These are phyloP conservation scores for Auricularia sp. DNA, from an alignment of 768 basidiomycete species.

Conservation along the genomic window DNA sequence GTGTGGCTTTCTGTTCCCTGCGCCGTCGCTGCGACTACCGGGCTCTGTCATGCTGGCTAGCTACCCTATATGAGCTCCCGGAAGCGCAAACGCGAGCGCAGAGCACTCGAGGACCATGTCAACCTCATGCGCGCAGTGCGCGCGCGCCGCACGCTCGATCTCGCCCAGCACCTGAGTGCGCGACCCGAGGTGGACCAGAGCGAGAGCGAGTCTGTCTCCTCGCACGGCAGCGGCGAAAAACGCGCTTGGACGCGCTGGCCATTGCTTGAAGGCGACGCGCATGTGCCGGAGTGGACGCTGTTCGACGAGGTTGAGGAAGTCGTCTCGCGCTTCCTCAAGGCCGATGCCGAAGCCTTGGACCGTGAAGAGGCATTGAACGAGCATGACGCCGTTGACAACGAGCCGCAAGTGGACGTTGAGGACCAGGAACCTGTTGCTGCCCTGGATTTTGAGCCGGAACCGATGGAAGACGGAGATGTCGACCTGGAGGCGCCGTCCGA, in stretches of 20 bases:
- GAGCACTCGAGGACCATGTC: not conserved
- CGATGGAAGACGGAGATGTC: constrained; percentile 16
- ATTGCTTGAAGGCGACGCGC: constrained; percentile 47
- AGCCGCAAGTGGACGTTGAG: not conserved
- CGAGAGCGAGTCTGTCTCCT: not conserved
- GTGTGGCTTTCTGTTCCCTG: no score
- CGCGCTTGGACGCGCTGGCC: constrained; percentile 66
- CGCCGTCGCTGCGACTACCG: no score
- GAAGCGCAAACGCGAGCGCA: not conserved
- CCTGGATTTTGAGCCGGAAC: constrained; percentile 1
- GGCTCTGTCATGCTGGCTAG: no score
- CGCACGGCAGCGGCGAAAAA: not conserved
- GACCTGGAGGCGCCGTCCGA: constrained; percentile 14
- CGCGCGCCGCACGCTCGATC: not conserved
- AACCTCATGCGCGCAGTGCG: not conserved
- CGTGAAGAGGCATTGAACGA: not conserved
- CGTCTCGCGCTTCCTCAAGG: constrained; percentile 27
- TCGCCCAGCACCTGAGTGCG: not conserved
- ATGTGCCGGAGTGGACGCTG: constrained; percentile 58
- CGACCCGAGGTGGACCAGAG: not conserved
- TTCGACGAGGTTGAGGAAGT: constrained; percentile 56
- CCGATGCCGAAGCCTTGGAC: not conserved
- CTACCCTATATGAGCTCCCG: not conserved
- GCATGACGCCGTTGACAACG: not conserved
- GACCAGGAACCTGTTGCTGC: constrained; percentile 8